Evolutionary conservation across 2,329 filamentous ascomycete species (phyloP).

Genomic region (Cladosporium sp.): DNA sequence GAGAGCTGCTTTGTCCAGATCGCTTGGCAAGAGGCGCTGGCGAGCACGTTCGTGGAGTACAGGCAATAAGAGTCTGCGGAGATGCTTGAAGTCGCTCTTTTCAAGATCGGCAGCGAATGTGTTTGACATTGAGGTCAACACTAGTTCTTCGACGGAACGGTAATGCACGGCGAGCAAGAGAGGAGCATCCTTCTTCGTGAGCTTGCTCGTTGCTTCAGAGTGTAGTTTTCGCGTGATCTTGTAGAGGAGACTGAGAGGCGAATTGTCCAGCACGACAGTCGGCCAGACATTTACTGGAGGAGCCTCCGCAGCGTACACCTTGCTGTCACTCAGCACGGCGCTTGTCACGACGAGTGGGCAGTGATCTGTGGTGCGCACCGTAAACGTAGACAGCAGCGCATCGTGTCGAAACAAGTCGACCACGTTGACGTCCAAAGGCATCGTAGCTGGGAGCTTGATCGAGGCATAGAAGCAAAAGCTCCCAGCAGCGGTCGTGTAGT

Average conservation of each 20-base stretch:
- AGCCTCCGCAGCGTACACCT: constrained; percentile 63
- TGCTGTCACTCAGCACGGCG: constrained; percentile 66
- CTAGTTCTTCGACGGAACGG: constrained; percentile 70
- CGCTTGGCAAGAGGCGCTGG: constrained; percentile 36
- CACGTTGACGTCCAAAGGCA: constrained; percentile 91
- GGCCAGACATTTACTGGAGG: constrained; percentile 32
- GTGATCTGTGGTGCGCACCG: constrained; percentile 72
- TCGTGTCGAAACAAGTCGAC: constrained; percentile 90
- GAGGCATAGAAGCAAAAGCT: constrained; percentile 51
- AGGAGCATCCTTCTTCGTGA: constrained; percentile 32
- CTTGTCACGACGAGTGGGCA: constrained; percentile 71
- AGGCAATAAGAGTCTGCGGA: constrained; percentile 50
- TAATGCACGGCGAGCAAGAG: constrained; percentile 71
- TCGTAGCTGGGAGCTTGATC: constrained; percentile 63
- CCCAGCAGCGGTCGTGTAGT: constrained; percentile 24
- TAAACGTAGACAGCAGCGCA: constrained; percentile 82
- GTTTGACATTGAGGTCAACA: constrained; percentile 47
- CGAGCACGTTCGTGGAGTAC: constrained; percentile 43
- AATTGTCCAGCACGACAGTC: constrained; percentile 70
- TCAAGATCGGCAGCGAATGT: constrained; percentile 46
- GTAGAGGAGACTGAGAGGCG: constrained; percentile 77
- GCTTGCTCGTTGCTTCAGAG: constrained; percentile 16
- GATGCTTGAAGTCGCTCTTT: constrained; percentile 42
- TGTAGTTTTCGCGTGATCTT: constrained; percentile 60
- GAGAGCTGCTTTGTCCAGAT: constrained; percentile 54